Base-by-base conservation (phyloP, 192 early-diverging fungal genomes). In the Linnemannia exigua region DNA sequence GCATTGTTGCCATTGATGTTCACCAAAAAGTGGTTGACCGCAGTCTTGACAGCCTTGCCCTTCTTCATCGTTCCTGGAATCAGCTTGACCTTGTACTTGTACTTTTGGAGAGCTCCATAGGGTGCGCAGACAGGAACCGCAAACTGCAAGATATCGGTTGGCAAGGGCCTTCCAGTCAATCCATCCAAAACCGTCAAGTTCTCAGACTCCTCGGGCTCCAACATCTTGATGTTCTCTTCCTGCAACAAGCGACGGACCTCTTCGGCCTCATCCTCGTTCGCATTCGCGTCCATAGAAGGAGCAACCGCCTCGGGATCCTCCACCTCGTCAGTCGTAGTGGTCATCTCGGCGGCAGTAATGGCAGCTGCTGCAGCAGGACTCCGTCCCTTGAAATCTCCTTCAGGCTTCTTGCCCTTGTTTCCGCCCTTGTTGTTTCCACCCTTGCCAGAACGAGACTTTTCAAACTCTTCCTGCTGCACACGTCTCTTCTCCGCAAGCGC, bases 51-150 rank as follows among this genome's bases (percentile, higher is more conserved):
- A 72, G 90, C 95, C 89, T 98, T 98, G 69, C 98, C 98, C 87
- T 96, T 95, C 86, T 99, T 99, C 87, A 95, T 88, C 20, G 93
- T 89, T 28, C 98, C 99, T 20, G 99, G 98, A 12, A 93, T 89
- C 36, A 99, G 89, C 82, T 99, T 99, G 38, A 98, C 94, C 84
- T 96, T 98, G 89, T 98, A 99, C 89, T 97, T 98, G 91, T 93
- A 98, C 77, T 94, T 93, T 37, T 94, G 94, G 19, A 99, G 88
- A 5, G 95, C 92, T 11, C 79, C 76, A 91, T 98, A 99, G 0
- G 98, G 98, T 1, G 97, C 98, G 87, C 98, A 98, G 14, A 99
- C 95, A 0, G 98, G 97, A 15, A 99, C 91, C 16, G 96, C 97
- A 89, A 93, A 93, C 52, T 92, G 89, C 20, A 99, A 80, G 44